These are phyloP conservation scores for Xerocomellus dryophilus DNA, from an alignment of 768 basidiomycete genomes.

Conservation along the genomic window DNA sequence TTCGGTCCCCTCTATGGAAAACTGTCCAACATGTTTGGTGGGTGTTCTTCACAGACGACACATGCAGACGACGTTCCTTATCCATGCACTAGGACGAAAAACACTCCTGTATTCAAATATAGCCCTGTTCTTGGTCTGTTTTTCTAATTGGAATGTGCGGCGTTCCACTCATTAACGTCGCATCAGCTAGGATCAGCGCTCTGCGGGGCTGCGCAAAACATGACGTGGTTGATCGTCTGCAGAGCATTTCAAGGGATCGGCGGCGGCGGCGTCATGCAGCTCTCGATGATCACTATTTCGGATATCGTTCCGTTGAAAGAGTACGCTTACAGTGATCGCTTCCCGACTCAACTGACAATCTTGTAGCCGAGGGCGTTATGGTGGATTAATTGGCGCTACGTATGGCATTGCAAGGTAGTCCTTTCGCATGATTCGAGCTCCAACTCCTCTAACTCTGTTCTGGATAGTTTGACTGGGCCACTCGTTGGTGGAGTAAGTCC, in stretches of 20 bases:
- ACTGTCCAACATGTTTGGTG: slow-evolving; percentile 55
- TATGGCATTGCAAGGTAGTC: slow-evolving; percentile 66
- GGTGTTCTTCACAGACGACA: neutral
- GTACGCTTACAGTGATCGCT: slow-evolving; percentile 37
- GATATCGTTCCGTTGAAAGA: slow-evolving; percentile 82
- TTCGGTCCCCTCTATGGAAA: slow-evolving; percentile 75
- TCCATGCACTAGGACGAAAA: slow-evolving; percentile 49
- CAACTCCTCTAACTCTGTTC: neutral
- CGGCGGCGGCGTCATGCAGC: slow-evolving; percentile 71
- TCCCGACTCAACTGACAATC: neutral
- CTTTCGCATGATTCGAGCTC: neutral
- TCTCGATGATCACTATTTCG: slow-evolving; percentile 73
- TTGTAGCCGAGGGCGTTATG: slow-evolving; percentile 70
- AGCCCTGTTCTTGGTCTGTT: slow-evolving; percentile 57
- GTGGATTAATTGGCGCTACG: slow-evolving; percentile 71
- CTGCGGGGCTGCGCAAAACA: slow-evolving; percentile 75
- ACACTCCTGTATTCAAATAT: slow-evolving; percentile 65
- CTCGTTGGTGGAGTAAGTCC: slow-evolving; percentile 73
- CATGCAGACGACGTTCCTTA: neutral
- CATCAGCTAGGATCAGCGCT: slow-evolving; percentile 69
- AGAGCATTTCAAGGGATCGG: slow-evolving; percentile 84
- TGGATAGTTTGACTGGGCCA: slow-evolving; percentile 62
- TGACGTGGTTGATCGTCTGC: slow-evolving; percentile 72
- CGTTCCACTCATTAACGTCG: neutral
- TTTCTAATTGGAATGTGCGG: neutral